These are phyloP conservation scores for Leptodontidium sp. DNA, from an alignment of 2,329 filamentous ascomycete genomes.

Conservation along the genomic window DNA sequence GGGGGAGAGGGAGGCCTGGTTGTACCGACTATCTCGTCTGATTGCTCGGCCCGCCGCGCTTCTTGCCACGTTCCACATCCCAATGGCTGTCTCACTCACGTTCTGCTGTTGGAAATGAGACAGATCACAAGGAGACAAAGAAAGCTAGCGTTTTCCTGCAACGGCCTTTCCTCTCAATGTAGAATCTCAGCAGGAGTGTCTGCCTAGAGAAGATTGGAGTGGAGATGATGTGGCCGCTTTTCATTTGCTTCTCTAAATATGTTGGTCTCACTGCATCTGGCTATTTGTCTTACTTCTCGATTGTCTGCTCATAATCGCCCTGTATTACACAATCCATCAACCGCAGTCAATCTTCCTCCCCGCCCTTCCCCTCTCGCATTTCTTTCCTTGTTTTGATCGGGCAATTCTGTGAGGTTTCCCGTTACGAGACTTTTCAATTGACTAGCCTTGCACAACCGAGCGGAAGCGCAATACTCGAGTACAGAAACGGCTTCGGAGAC, in stretches of 20 bases:
- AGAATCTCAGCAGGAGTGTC: background rate
- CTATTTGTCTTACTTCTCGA: constrained; percentile 5
- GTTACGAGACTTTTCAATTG: background rate
- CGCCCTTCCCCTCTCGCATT: background rate
- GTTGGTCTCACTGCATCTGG: constrained; percentile 12
- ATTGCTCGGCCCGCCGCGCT: constrained; percentile 16
- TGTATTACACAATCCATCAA: constrained; percentile 10
- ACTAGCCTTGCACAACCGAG: background rate
- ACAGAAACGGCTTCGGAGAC: constrained; percentile 8
- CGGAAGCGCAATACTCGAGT: no score
- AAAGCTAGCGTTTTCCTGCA: background rate
- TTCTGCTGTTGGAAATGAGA: background rate
- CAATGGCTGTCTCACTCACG: constrained; percentile 6
- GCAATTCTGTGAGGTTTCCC: background rate
- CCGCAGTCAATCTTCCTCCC: background rate
- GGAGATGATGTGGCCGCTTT: constrained; percentile 12
- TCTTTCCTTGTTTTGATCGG: background rate
- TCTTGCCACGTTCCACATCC: constrained; percentile 16
- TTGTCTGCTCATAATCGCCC: background rate
- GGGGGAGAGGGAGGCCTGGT: background rate
- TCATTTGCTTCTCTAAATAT: constrained; percentile 14
- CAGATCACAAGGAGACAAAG: constrained; percentile 7
- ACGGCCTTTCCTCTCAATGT: no score
- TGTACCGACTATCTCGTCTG: background rate
- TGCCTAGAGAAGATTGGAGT: background rate